phyloP scores from a whole-genome alignment of 192 early-diverging fungal species.

The Coemansia sp. region DNA sequence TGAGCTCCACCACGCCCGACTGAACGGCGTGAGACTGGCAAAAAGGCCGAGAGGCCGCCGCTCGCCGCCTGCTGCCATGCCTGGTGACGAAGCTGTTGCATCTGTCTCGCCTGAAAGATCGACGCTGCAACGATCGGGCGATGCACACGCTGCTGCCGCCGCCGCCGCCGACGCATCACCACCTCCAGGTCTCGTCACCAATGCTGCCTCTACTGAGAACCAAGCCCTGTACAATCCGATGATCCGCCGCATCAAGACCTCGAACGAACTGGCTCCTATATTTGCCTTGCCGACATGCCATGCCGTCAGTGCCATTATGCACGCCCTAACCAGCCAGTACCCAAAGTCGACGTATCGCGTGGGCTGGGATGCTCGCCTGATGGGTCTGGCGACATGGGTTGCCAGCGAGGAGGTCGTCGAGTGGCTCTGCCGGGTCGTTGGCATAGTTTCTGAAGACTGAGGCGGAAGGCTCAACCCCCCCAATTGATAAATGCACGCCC shows the following conservation, averaged over 20 bases:
- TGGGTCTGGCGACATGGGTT: constrained; percentile 44
- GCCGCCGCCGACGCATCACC: background rate
- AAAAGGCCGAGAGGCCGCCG: background rate
- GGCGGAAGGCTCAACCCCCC: no score
- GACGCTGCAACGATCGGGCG: constrained; percentile 11
- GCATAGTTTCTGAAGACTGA: constrained; percentile 50
- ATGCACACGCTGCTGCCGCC: background rate
- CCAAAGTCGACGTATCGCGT: constrained; percentile 58
- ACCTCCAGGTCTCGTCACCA: background rate
- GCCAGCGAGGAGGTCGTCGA: constrained; percentile 53
- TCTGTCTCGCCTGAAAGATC: constrained; percentile 27
- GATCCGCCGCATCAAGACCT: constrained; percentile 49
- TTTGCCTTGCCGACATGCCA: constrained; percentile 55
- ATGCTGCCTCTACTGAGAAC: constrained; percentile 9
- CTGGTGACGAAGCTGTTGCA: constrained; percentile 49
- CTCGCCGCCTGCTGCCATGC: constrained; percentile 27
- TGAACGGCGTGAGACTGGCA: constrained; percentile 34
- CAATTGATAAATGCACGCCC: background rate
- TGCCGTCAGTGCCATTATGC: constrained; percentile 46
- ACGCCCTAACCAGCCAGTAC: constrained; percentile 52
- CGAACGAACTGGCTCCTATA: constrained; percentile 47
- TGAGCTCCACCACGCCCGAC: constrained; percentile 50
- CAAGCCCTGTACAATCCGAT: constrained; percentile 44
- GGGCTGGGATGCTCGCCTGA: constrained; percentile 57
- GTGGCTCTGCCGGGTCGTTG: constrained; percentile 54